phyloP scores from a whole-genome alignment of 2,329 filamentous ascomycete genomes.

The Monosporascus sp. region DNA sequence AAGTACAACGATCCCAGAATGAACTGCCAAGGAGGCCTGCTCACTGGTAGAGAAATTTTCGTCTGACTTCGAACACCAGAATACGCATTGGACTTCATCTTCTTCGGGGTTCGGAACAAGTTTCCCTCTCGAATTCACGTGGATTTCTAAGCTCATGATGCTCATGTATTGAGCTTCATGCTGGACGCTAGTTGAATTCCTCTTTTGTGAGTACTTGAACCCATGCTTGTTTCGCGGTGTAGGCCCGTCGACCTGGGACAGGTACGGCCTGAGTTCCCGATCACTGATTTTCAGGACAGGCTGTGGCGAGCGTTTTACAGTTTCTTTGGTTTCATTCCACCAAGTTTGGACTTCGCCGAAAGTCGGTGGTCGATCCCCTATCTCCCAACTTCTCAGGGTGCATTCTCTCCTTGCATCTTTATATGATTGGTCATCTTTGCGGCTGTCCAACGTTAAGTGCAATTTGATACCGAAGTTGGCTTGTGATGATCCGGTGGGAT shows the following conservation, averaged over 20 bases:
- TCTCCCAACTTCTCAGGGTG: conserved; percentile 68
- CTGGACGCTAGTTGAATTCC: conserved; percentile 67
- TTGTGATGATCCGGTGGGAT: conserved; percentile 52
- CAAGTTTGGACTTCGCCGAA: conserved; percentile 64
- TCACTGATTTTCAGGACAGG: conserved; percentile 15
- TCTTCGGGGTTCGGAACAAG: conserved; percentile 84
- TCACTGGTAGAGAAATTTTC: conserved; percentile 50
- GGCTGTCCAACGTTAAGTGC: conserved; percentile 41
- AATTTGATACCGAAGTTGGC: conserved; percentile 50
- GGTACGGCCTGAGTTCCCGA: conserved; percentile 28
- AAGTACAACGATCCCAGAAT: conserved; percentile 68
- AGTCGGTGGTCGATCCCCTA: conserved; percentile 64
- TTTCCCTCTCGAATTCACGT: conserved; percentile 78
- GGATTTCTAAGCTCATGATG: conserved; percentile 87
- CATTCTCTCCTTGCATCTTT: conserved; percentile 51
- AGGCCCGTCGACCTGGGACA: conserved; percentile 84
- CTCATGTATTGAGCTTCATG: conserved; percentile 94
- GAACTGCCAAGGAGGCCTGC: conserved; percentile 41
- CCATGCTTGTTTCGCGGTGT: conserved; percentile 78
- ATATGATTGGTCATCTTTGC: conserved; percentile 44
- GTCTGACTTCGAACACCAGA: conserved; percentile 83
- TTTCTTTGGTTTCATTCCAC: conserved; percentile 42
- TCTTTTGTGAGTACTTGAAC: conserved; percentile 79
- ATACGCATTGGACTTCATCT: conserved; percentile 81
- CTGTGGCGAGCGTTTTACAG: conserved; percentile 8